Percentiles rank a stretch among this genome's conserved stretches.
phyloP scores from a whole-genome alignment of 2,329 filamentous ascomycete species.

The Neonectria hederae region DNA sequence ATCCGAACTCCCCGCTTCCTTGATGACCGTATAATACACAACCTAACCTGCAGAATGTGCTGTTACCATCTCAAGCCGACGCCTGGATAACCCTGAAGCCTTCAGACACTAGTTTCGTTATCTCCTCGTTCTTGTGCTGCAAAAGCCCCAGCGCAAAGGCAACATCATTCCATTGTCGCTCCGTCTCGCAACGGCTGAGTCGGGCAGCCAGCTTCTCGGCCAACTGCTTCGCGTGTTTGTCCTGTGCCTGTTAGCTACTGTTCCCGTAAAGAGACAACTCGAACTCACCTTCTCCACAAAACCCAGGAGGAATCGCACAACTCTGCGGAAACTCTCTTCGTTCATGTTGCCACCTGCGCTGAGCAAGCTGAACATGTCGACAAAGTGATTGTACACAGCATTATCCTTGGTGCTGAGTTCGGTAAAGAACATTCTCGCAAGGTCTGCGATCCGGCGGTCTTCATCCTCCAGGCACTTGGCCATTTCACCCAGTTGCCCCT shows the following conservation, averaged over 20 bases:
- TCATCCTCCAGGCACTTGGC: slow-evolving; percentile 97
- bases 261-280: slow-evolving; percentile 12
- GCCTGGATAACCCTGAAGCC: slow-evolving; percentile 79
- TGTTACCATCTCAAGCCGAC: slow-evolving; percentile 56
- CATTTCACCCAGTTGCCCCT: slow-evolving; percentile 98
- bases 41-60: slow-evolving; percentile 9
- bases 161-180: slow-evolving; percentile 97
- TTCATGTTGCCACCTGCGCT: slow-evolving; percentile 83
- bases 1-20: slow-evolving; percentile 33
- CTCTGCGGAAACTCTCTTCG: slow-evolving; percentile 85
- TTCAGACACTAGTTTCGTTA: slow-evolving; percentile 77
- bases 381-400: slow-evolving; percentile 98
- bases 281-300: slow-evolving; percentile 92
- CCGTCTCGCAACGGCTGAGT: slow-evolving; percentile 84
- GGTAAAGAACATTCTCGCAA: slow-evolving; percentile 98
- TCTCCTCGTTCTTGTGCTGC: slow-evolving; percentile 93
- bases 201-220: slow-evolving; percentile 91
- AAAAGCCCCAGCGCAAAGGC: slow-evolving; percentile 89
- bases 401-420: slow-evolving; percentile 98
- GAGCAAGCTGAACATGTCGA: slow-evolving; percentile 96
- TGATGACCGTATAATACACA: slow-evolving; percentile 17
- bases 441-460: slow-evolving; percentile 93
- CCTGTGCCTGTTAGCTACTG: slow-evolving; percentile 61
- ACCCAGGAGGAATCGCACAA: slow-evolving; percentile 91
- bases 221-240: slow-evolving; percentile 96